These are phyloP conservation scores for Xylaria digitata DNA, from an alignment of 2,329 filamentous ascomycete species.

Conservation along the genomic window DNA sequence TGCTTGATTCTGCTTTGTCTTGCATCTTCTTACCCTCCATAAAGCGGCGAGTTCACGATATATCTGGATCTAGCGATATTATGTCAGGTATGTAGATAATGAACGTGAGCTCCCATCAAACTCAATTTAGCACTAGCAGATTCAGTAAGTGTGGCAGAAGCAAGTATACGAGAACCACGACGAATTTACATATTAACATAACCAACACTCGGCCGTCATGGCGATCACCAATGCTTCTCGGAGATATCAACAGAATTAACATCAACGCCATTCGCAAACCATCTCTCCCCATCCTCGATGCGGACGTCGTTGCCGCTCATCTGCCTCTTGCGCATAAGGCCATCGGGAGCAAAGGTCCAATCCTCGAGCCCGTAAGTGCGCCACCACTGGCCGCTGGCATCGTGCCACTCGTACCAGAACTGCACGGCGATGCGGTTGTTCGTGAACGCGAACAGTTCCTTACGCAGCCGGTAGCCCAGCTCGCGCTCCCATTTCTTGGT, in stretches of 20 bases:
- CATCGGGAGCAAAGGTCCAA: constrained; percentile 78
- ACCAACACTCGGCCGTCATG: neutral
- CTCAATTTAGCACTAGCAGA: too few species aligned
- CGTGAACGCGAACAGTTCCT: constrained; percentile 83
- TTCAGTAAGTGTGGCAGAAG: too few species aligned
- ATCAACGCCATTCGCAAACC: constrained; percentile 77
- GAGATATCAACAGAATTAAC: constrained; percentile 74
- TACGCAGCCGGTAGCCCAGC: constrained; percentile 77
- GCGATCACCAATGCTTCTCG: constrained; percentile 73
- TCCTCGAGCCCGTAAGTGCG: constrained; percentile 87
- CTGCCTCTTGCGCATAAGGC: constrained; percentile 77
- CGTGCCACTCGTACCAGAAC: constrained; percentile 89
- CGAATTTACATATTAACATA: too few species aligned
- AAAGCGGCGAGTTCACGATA: neutral
- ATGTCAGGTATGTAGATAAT: too few species aligned
- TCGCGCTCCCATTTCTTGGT: constrained; percentile 80
- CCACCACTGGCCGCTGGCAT: constrained; percentile 80
- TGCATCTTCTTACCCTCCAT: neutral
- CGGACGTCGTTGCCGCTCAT: constrained; percentile 81
- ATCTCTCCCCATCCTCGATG: constrained; percentile 71
- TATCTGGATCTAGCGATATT: too few species aligned
- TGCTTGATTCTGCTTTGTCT: neutral
- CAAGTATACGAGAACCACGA: too few species aligned
- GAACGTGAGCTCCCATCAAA: too few species aligned
- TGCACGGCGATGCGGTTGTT: constrained; percentile 81